phyloP scores from a whole-genome alignment of 768 basidiomycete species.

The Rhizopogon vinicolor region DNA sequence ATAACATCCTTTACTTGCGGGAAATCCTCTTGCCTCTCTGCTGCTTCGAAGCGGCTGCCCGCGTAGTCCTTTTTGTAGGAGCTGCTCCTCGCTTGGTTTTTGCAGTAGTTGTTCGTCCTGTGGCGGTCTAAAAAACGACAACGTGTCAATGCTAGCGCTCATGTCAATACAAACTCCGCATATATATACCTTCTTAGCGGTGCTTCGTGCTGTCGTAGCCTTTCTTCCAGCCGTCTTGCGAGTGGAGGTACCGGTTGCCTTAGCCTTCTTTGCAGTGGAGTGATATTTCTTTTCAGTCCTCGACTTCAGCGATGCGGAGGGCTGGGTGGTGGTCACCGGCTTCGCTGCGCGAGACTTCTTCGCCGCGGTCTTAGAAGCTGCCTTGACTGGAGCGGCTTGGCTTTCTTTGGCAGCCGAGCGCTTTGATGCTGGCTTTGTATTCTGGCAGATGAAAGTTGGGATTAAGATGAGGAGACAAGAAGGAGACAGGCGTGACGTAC shows the following conservation, averaged over 20 bases:
- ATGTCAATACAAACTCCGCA: background rate
- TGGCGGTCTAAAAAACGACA: background rate
- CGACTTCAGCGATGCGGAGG: slow-evolving; percentile 1
- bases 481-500: background rate
- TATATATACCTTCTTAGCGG: slow-evolving; percentile 7
- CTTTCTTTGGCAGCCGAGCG: background rate
- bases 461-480: background rate
- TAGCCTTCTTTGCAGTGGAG: slow-evolving; percentile 22
- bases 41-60: background rate
- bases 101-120: background rate
- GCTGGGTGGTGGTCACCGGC: background rate
- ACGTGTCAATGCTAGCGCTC: background rate
- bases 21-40: background rate
- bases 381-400: background rate
- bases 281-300: slow-evolving; percentile 14
- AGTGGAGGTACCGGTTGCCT: slow-evolving; percentile 3
- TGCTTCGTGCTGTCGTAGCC: background rate
- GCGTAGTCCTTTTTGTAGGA: background rate
- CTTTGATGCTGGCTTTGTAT: slow-evolving; percentile 7
- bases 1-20: slow-evolving; percentile 1
- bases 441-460: slow-evolving; percentile 3
- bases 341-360: slow-evolving; percentile 2
- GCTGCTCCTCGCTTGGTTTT: background rate
- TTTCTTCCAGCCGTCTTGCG: slow-evolving; percentile 7
- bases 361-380: background rate